Evolutionary conservation across 192 early-diverging fungal genomes (phyloP).

Genomic region (Cetraspora pellucida): DNA sequence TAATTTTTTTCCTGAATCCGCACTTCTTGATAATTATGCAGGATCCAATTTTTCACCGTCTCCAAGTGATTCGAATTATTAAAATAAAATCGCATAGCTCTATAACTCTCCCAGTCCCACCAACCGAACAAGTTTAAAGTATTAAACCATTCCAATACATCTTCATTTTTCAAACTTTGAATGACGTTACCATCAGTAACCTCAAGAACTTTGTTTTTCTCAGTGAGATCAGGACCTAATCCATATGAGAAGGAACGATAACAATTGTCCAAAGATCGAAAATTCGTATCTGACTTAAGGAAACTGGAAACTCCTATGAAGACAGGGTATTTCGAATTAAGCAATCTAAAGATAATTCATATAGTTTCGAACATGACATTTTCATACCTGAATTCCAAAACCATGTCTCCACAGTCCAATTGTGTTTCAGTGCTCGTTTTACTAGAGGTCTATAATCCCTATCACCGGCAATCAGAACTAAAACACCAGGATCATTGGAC

Average conservation of each 20-base stretch:
- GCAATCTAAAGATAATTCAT: background rate
- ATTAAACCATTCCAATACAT: constrained; percentile 12
- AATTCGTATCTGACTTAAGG: background rate
- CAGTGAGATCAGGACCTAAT: background rate
- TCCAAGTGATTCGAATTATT: constrained; percentile 4
- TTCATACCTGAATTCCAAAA: constrained; percentile 13
- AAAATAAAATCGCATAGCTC: background rate
- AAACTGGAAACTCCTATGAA: constrained; percentile 15
- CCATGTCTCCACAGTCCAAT: constrained; percentile 4
- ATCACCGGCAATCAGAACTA: constrained; percentile 13
- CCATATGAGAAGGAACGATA: background rate
- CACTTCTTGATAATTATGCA: background rate
- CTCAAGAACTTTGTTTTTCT: background rate
- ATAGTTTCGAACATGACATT: background rate
- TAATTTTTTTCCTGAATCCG: too few relatives aligned
- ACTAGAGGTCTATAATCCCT: background rate
- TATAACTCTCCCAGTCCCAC: background rate
- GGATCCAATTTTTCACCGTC: constrained; percentile 3
- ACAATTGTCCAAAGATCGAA: background rate
- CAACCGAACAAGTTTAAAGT: constrained; percentile 16
- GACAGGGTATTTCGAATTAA: background rate
- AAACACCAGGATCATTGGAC: constrained; percentile 7
- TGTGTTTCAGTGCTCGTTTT: constrained; percentile 4
- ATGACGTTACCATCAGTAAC: constrained; percentile 16
- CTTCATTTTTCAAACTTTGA: constrained; percentile 3